Evolutionary conservation across 192 early-diverging fungal species (phyloP), one percentile per base, ranked within the genome.

Genomic region (Geosiphon pyriformis): DNA sequence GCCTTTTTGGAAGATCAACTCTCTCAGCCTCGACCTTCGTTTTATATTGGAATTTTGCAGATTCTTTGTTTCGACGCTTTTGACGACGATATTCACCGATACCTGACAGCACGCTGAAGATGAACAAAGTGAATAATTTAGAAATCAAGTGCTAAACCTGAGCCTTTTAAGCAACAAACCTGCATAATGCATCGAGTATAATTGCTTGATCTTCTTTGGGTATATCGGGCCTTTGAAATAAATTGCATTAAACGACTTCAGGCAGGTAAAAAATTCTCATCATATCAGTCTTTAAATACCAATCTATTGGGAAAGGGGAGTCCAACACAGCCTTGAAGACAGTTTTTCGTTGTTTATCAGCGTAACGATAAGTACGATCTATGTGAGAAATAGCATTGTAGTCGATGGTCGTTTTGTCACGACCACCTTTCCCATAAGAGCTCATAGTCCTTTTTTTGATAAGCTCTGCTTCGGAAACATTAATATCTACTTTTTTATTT

Each of bases 261-360:
- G n/a, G n/a, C n/a, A n/a, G n/a, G n/a, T n/a, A n/a, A 55, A 55
- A 25, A 55, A n/a, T 55, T 1, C 2, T 55, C 12, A 55, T 55
- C 26, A 34, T 26, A n/a, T 8, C 26, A 23, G 1, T 22, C 10
- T 6, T 1, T 50, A 30, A 49, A 61, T 25, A 48, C 65, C 65
- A 67, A 1, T 27, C 46, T 57, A 67, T 35, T 22, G 25, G 55
- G 47, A 46, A 67, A 0, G 65, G 65, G 2, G 65, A 67, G 34
- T 67, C 54, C 4, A 67, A 47, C 10, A 67, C 65, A 25, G 65
- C 26, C 29, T 67, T 67, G 26, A 67, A 67, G 22, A 67, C 54
- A 22, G 26, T 57, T 23, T 57, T 55, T 25, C 37, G 53, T 49
- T 67, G 52, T 48, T 48, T 3, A 25, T 67, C 65, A 29, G 27